phyloP scores from a whole-genome alignment of 1,284 basidiomycete genomes.

The Hortiboletus rubellus region DNA sequence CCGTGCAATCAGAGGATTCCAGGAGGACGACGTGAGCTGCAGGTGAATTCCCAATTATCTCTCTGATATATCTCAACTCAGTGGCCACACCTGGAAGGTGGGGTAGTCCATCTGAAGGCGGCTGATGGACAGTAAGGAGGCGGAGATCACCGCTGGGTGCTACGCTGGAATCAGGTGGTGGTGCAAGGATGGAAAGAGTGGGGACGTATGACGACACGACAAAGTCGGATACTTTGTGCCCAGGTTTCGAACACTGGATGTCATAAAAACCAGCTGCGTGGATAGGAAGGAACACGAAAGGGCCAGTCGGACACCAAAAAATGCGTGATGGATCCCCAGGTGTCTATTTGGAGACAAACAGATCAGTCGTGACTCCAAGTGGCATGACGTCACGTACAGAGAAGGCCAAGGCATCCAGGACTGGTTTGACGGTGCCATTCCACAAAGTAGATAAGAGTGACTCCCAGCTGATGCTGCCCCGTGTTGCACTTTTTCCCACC shows the following conservation, averaged over 20 bases:
- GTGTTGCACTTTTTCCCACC: neutral
- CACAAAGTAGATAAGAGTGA: neutral
- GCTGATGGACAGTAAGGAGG: constrained; percentile 11
- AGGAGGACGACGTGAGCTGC: neutral
- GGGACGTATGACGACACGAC: constrained; percentile 12
- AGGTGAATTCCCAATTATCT: neutral
- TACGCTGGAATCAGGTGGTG: too few species aligned
- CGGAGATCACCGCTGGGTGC: neutral
- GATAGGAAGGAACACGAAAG: constrained; percentile 13
- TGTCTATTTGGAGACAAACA: neutral
- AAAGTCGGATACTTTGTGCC: constrained; percentile 7
- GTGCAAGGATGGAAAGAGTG: constrained; percentile 4
- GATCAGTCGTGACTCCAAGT: neutral
- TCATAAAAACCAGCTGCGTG: constrained; percentile 15
- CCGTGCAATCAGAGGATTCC: constrained; percentile 9
- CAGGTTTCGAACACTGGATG: neutral
- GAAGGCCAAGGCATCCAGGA: constrained; percentile 4
- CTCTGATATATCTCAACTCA: constrained; percentile 4
- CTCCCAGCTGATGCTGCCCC: neutral
- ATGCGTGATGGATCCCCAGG: too few species aligned
- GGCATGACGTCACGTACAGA: neutral
- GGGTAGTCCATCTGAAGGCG: constrained; percentile 5
- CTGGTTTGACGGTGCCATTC: constrained; percentile 1
- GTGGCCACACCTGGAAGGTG: constrained; percentile 4
- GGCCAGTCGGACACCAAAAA: constrained; percentile 17